Percentiles rank a stretch among this genome's conserved stretches.
phyloP scores from a whole-genome alignment of 2,329 filamentous ascomycete species.

The Neopestalotiopsis rosae region DNA sequence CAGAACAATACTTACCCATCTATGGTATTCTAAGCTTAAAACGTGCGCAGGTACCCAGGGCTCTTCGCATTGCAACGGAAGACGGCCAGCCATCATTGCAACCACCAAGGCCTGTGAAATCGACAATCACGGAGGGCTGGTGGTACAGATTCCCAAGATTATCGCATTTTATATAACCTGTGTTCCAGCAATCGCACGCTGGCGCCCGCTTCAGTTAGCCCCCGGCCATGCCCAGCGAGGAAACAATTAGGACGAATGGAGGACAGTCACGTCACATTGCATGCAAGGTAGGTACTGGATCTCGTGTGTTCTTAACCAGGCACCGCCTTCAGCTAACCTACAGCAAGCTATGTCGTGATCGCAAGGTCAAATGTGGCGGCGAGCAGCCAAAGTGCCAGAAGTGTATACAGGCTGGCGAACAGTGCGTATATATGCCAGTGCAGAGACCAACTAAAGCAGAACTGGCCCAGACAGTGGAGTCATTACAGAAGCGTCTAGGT shows the following conservation, averaged over 20 bases:
- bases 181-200: no score
- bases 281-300: conserved; percentile 7
- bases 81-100: no score
- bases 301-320: neutral
- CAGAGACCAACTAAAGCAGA: conserved; percentile 16
- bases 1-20: no score
- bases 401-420: neutral
- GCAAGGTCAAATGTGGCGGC: conserved; percentile 13
- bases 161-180: no score
- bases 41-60: no score
- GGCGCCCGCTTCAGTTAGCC: no score
- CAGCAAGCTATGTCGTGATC: conserved; percentile 11
- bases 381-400: conserved; percentile 15
- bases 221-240: neutral
- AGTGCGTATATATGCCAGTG: conserved; percentile 14
- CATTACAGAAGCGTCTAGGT: conserved; percentile 11
- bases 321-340: neutral
- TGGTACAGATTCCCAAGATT: no score
- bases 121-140: no score
- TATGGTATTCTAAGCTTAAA: no score
- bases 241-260: neutral
- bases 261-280: conserved; percentile 6
- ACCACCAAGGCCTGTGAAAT: no score
- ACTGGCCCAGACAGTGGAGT: conserved; percentile 10
- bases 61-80: no score